Percentiles rank a stretch among this genome's conserved stretches.
phyloP scores from a whole-genome alignment of 1,284 basidiomycete species.

The Tilletia setariae region DNA sequence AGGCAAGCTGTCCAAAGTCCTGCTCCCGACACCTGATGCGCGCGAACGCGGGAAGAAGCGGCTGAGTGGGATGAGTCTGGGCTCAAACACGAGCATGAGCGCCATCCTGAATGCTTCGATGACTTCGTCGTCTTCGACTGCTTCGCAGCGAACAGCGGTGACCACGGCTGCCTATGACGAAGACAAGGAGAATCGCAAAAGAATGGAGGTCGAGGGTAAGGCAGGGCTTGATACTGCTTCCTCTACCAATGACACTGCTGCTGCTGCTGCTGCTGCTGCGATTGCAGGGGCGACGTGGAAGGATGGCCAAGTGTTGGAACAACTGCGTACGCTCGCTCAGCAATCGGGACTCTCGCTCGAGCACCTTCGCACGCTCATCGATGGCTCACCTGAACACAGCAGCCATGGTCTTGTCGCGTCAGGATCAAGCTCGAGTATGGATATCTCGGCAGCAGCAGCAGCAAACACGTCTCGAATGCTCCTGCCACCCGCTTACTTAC shows the following conservation, averaged over 20 bases:
- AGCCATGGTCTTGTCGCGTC: background rate
- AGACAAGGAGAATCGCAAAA: constrained; percentile 11
- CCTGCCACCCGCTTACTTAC: background rate
- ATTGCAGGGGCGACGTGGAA: background rate
- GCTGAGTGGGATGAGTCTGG: constrained; percentile 14
- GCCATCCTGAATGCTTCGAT: background rate
- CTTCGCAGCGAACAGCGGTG: background rate
- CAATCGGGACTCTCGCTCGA: constrained; percentile 11
- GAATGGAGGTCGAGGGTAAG: background rate
- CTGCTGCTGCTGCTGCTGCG: too few relatives aligned
- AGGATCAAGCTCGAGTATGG: background rate
- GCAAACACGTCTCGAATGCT: background rate
- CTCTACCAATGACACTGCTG: too few relatives aligned
- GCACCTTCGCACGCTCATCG: background rate
- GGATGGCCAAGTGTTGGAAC: background rate
- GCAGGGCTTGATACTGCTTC: background rate
- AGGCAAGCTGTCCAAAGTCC: background rate
- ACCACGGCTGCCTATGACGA: background rate
- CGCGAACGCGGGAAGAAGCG: constrained; percentile 13
- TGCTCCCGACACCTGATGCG: constrained; percentile 5
- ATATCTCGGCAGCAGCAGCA: background rate
- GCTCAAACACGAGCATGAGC: constrained; percentile 9
- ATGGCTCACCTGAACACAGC: background rate
- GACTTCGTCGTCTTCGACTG: background rate
- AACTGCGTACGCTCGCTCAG: background rate